Percentiles rank a stretch among this genome's conserved stretches.
Evolutionary conservation across 139 green algal species (phyloP).

Genomic region (Coccomyxa sp.): DNA sequence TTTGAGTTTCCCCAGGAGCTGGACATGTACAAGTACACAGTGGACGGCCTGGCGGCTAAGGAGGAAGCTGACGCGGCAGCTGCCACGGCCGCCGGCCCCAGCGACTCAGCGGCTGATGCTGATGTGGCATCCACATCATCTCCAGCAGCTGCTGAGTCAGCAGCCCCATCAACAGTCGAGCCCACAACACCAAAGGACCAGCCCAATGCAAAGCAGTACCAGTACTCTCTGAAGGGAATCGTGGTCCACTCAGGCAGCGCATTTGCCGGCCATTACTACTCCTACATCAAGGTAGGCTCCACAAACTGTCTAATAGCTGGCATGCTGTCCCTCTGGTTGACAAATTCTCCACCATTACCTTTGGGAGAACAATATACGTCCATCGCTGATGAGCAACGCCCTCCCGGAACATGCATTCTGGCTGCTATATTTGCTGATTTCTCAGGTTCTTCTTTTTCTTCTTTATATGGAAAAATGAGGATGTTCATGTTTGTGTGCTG

Average conservation of each 20-base stretch:
- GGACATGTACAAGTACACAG: conserved; percentile 83
- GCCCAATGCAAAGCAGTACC: conserved; percentile 30
- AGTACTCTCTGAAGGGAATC: conserved; percentile 82
- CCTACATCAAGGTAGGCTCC: conserved; percentile 75
- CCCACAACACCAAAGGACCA: neutral
- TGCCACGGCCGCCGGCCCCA: neutral
- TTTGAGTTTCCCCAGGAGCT: conserved; percentile 86
- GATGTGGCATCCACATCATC: neutral
- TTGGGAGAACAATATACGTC: no score
- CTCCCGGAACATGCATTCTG: no score
- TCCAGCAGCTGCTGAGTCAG: neutral
- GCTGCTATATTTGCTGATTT: no score
- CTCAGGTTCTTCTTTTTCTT: no score
- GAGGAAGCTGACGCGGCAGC: conserved; percentile 3
- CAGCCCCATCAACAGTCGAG: neutral
- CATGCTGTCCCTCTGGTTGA: neutral
- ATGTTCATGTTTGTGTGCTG: no score
- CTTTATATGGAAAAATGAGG: no score
- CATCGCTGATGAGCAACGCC: no score
- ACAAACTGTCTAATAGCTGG: neutral
- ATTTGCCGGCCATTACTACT: conserved; percentile 95
- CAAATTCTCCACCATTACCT: no score
- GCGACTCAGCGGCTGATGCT: neutral
- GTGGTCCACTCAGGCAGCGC: conserved; percentile 90
- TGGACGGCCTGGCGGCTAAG: conserved; percentile 57